Evolutionary conservation across 345 rosid genomes (phyloP).

Genomic region (Populus simonii): DNA sequence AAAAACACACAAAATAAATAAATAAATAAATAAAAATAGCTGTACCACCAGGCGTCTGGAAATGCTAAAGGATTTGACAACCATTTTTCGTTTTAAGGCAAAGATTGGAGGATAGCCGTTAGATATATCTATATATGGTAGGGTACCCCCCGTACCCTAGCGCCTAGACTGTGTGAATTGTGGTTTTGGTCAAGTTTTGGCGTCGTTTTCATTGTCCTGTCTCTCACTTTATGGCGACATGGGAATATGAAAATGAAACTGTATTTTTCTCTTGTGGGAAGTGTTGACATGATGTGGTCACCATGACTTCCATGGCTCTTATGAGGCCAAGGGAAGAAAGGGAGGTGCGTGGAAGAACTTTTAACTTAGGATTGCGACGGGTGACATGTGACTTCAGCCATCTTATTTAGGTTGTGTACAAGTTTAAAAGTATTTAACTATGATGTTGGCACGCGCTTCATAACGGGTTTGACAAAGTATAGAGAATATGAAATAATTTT

Average conservation of each 20-base stretch:
- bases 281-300: too few relatives aligned
- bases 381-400: too few relatives aligned
- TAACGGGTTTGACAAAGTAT: fast-evolving
- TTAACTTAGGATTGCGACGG: too few relatives aligned
- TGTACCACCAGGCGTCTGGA: conserved; percentile 7
- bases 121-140: conserved; percentile 4
- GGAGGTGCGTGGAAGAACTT: too few relatives aligned
- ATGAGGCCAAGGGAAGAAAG: too few relatives aligned
- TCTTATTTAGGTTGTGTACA: too few relatives aligned
- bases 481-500: too few relatives aligned
- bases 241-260: conserved; percentile 5
- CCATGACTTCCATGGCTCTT: too few relatives aligned
- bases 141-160: conserved; percentile 33
- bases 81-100: conserved; percentile 4
- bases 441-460: too few relatives aligned
- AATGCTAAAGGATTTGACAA: not conserved
- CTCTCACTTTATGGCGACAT: conserved; percentile 24
- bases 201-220: conserved; percentile 24
- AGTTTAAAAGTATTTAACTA: too few relatives aligned
- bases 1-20: not conserved
- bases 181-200: conserved; percentile 28
- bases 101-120: conserved; percentile 15
- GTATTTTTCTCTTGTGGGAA: not conserved
- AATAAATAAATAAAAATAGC: not conserved
- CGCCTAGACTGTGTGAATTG: not conserved